Evolutionary conservation across 176 grass and related monocot genomes (phyloP).

Genomic region (Lolium perenne): DNA sequence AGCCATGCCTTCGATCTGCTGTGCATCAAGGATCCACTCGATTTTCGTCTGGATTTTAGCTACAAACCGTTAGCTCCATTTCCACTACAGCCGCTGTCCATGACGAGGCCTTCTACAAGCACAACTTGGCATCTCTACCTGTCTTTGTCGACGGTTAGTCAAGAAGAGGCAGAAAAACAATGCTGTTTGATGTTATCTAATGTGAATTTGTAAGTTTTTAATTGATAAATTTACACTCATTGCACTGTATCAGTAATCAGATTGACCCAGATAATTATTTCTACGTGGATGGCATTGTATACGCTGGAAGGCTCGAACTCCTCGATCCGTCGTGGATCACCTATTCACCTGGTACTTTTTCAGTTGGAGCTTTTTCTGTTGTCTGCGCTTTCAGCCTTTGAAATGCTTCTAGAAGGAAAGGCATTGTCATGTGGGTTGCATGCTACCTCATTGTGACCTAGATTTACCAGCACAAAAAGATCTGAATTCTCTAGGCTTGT

Average conservation of each 20-base stretch:
- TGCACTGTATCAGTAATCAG: background rate
- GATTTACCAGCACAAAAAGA: background rate
- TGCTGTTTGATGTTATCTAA: too few species aligned
- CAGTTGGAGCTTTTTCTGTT: background rate
- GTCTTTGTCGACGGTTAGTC: background rate
- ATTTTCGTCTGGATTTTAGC: too few species aligned
- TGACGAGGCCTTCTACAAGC: too few species aligned
- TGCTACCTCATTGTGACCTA: background rate
- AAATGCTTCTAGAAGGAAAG: conserved; percentile 10
- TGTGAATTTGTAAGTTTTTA: too few species aligned
- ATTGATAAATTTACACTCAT: too few species aligned
- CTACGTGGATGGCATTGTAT: background rate
- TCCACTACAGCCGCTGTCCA: too few species aligned
- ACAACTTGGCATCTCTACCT: too few species aligned
- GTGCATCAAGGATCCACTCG: too few species aligned
- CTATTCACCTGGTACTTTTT: background rate
- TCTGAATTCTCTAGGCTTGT: background rate
- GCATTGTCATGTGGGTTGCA: background rate
- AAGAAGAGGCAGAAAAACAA: too few species aligned
- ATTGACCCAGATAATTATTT: background rate
- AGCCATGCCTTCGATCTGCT: too few species aligned
- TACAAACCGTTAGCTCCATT: too few species aligned
- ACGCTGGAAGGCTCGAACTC: background rate
- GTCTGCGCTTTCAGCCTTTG: background rate
- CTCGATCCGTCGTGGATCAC: background rate